Base-by-base conservation (phyloP, 495 filamentous ascomycete species). In the Penicillium antarcticum region DNA sequence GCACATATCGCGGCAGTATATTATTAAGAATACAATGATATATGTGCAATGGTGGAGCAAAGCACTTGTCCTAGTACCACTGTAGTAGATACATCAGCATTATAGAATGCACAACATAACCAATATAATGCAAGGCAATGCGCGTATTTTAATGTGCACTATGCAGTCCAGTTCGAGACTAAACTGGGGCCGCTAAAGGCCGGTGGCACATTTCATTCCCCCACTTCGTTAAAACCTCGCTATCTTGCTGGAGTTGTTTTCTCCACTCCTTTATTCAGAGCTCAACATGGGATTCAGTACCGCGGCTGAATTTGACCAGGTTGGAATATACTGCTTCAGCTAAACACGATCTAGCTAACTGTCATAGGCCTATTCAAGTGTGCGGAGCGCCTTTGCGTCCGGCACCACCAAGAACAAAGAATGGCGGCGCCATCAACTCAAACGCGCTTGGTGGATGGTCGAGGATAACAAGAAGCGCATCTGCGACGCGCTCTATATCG, bases 391-490 rank as follows among this genome's bases (percentile, higher is more conserved):
- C 14, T 75, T 75, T 55, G 51, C 45, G 11, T 51, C 60, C 6
- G 70, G 70, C 4, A 59, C 52, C 13, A 73, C 70, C 26, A 71
- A 68, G 33, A 52, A 61, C n/a, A 59, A 69, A n/a, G 56, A 61
- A 43, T 75, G 70, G 71, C 55, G 70, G 10, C 68, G 68, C 29
- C 73, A 66, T 58, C 71, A 75, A 62, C 64, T 83, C 14, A 80
- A 82, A 55, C 73, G 78, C 34, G 43, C 80, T 10, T 74, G 63
- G 63, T 75, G 68, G 70, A 60, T 73, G 53, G 51, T 95, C 18
- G 79, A 80, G 26, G 91, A 95, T 69, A 87, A 87, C 64, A 73
- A 79, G 52, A 69, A 81, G 9, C 76, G 78, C 19, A 66, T 95
- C 31, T 50, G 80, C 48, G 81, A 81, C 52, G 87, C 89, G 5